Evolutionary conservation across 1,284 basidiomycete genomes (phyloP).

Genomic region (Cryptococcus amylolentus): DNA sequence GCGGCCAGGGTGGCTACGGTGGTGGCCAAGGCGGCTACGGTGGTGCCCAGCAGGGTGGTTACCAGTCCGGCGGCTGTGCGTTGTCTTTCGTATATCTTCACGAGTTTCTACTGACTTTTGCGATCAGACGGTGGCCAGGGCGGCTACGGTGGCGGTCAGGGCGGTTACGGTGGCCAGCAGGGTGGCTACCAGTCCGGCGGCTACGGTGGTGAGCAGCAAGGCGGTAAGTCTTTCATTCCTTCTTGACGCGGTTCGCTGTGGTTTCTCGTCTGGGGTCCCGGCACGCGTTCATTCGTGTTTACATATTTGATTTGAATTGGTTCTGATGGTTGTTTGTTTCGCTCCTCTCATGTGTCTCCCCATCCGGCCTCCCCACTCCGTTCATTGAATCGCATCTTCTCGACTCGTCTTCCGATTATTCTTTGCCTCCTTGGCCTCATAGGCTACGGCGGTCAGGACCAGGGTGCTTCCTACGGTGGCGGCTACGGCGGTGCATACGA

Average conservation of each 20-base stretch:
- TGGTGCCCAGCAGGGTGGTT: conserved; percentile 45
- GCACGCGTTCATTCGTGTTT: conserved; percentile 1
- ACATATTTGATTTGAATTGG: neutral
- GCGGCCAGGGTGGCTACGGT: conserved; percentile 31
- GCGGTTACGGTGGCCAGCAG: conserved; percentile 9
- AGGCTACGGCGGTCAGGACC: neutral
- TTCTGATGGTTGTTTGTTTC: neutral
- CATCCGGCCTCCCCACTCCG: no score
- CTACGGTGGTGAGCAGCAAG: conserved; percentile 10
- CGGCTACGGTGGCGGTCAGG: conserved; percentile 27
- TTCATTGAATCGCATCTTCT: neutral
- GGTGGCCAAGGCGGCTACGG: conserved; percentile 45
- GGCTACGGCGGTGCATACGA: neutral
- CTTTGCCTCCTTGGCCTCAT: neutral
- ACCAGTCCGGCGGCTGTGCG: conserved; percentile 16
- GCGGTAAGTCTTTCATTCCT: conserved; percentile 9
- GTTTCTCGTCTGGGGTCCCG: neutral
- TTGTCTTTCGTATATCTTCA: neutral
- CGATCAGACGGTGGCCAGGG: conserved; percentile 20
- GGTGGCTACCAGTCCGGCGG: conserved; percentile 8
- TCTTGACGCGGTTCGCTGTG: no score
- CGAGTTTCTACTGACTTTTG: conserved; percentile 5
- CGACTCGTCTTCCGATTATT: neutral
- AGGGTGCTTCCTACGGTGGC: neutral
- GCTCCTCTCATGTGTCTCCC: no score